phyloP scores from a whole-genome alignment of 371 early-diverging fungal species.

The Mucor indicus region DNA sequence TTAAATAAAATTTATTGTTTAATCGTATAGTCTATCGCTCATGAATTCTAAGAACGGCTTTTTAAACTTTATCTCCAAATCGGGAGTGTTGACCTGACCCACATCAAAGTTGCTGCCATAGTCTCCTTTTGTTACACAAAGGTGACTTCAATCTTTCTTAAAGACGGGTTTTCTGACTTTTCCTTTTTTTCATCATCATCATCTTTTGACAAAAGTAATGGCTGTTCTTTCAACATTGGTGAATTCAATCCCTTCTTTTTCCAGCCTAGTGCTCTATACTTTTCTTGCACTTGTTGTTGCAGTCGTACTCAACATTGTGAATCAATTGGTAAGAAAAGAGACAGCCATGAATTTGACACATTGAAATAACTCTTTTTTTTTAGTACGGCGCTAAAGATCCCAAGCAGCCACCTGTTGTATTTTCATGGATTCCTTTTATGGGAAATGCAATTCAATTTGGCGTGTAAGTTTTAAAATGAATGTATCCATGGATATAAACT shows the following conservation, averaged over 20 bases:
- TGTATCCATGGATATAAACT: background rate
- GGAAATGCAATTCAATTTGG: conserved; percentile 90
- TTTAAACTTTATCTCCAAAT: too few species aligned
- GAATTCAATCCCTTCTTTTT: conserved; percentile 14
- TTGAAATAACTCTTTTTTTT: background rate
- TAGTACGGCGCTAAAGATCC: conserved; percentile 55
- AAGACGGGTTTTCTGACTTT: too few species aligned
- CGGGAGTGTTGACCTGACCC: too few species aligned
- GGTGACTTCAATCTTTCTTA: too few species aligned
- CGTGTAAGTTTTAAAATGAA: conserved; percentile 39
- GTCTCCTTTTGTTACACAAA: too few species aligned
- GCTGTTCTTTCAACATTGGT: conserved; percentile 23
- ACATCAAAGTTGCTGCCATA: too few species aligned
- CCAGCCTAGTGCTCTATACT: conserved; percentile 22
- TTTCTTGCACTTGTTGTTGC: conserved; percentile 26
- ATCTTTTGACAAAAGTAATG: conserved; percentile 7
- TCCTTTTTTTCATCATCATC: too few species aligned
- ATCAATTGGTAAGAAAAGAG: conserved; percentile 37
- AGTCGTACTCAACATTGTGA: conserved; percentile 38
- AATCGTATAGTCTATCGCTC: too few species aligned
- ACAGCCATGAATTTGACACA: conserved; percentile 11
- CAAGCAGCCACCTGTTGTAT: conserved; percentile 80
- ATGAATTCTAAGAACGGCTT: too few species aligned
- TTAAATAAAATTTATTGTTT: too few species aligned
- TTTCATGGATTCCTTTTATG: conserved; percentile 86